Base-by-base conservation (phyloP, 768 basidiomycete species). In the Amanita rubescens region DNA sequence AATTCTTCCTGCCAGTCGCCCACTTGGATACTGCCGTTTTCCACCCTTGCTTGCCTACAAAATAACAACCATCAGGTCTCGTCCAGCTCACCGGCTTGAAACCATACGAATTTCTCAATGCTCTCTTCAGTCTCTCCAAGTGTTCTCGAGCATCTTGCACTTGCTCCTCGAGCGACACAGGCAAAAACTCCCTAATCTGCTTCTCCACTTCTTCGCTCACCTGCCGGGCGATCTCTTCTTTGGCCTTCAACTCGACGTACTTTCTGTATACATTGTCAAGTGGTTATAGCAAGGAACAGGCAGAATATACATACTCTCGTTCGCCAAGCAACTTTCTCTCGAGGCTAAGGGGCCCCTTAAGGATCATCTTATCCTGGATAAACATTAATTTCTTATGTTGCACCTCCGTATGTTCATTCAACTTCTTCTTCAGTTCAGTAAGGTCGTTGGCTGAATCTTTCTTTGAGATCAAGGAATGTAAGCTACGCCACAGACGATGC, bases 41-140 rank as follows among this genome's bases (percentile, higher is more conserved):
- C 67, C 17, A 82, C 59, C 19, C 58, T 63, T 8, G 78, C 70
- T 60, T 84, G 82, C 15, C 60, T 63, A n/a, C 56, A 9, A n/a
- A 37, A 14, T 17, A 45, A 35, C 42, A 12, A n/a, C 20, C 30
- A n/a, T 56, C 41, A 58, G 47, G 12, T 5, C 33, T 25, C 42
- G 19, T 33, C 50, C 30, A 34, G 15, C 15, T 49, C 30, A n/a
- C 15, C 12, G 3, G 17, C 22, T 27, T 20, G 5, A 3, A 19
- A 49, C 41, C 22, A 35, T 57, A 84, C 82, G 81, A 80, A 64
- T 84, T 84, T 12, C 47, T 57, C 20, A 80, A 61, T 9, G 79
- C 76, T 30, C 69, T 65, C 55, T 69, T 70, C 43, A 79, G 70
- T 7, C 74, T 71, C 15, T 63, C 60, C 42, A 83, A 58, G 53